phyloP scores from a whole-genome alignment of 148 eudicot genomes.

The Vaccinium vitisidaea region DNA sequence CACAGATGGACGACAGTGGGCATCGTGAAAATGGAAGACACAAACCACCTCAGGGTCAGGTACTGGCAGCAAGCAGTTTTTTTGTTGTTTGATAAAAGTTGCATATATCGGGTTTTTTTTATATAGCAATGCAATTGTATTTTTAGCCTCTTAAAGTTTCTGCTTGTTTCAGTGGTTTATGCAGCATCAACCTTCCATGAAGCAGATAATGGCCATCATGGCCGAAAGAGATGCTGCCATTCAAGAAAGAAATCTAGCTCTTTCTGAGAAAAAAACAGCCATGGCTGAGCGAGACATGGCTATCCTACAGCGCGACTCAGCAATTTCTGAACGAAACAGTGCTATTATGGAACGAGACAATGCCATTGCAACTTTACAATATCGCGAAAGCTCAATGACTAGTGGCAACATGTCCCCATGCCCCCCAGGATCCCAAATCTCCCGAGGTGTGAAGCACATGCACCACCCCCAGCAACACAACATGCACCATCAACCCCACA shows the following conservation, averaged over 20 bases:
- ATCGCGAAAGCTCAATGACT: conserved; percentile 54
- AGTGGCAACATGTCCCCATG: conserved; percentile 45
- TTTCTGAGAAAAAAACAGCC: conserved; percentile 84
- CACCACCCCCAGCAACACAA: conserved; percentile 63
- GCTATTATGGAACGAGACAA: conserved; percentile 85
- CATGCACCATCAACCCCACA: conserved; percentile 36
- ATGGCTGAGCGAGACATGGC: conserved; percentile 90
- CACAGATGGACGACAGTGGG: conserved; percentile 71
- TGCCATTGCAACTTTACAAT: conserved; percentile 79
- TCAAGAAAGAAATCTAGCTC: conserved; percentile 87
- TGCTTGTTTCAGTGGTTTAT: conserved; percentile 67
- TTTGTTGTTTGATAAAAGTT: neutral
- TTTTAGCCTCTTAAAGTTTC: neutral
- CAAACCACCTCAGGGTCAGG: conserved; percentile 88
- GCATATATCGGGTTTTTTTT: neutral
- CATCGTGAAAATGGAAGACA: conserved; percentile 90
- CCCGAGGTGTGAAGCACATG: conserved; percentile 64
- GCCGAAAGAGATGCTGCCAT: conserved; percentile 94
- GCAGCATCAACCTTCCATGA: conserved; percentile 98
- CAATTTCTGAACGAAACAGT: conserved; percentile 72
- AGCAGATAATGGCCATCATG: conserved; percentile 94
- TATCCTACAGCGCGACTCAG: conserved; percentile 78
- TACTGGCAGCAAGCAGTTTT: conserved; percentile 19
- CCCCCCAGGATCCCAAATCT: conserved; percentile 65
- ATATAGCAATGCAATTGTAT: neutral